Base-by-base conservation (phyloP, 1,139 yeast species). In the Kodamaea plutei region DNA sequence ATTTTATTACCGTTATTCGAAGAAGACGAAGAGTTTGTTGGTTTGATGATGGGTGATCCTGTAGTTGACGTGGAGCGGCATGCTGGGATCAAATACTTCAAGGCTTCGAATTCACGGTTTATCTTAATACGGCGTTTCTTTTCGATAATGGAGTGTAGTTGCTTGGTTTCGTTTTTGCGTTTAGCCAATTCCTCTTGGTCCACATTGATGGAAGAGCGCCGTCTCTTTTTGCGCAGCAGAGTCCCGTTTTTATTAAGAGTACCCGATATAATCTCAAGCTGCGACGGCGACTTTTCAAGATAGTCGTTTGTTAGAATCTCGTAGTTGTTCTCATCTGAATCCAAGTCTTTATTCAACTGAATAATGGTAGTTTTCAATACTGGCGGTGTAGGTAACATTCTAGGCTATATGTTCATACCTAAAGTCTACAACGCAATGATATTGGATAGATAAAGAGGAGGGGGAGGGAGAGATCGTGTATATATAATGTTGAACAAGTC, bases 71-170 rank as follows among this genome's bases (percentile, higher is more conserved):
- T 61, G 17, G 59, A 55, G 23, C 83, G 61, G 52, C 94, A 84
- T 8, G 93, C 89, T 2, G 95, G 95, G 13, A 84, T 79, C 31
- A 84, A 59, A 45, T 72, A 78, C 49, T 84, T 82, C 38, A 84
- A 66, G 2, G 91, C 88, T 48, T 83, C 93, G 51, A 84, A 84
- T 53, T 84, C 93, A 36, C 89, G 65, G 54, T 84, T 84, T 62
- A 84, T 82, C 52, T 83, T 82, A 35, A 80, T 72, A 35, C 95
- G 63, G 43, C 95, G 67, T 45, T 87, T 73, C 47, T 85, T 81
- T 51, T 84, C 95, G 40, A 84, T 84, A 27, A 82, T 79, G 6
- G 87, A 78, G 53, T 84, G 95, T 19, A 85, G 78, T 46, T 67
- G 73, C 40, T 66, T 68, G 54, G 60, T 83, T 41, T 81, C 84